Percentiles rank a stretch among this genome's conserved stretches.
These are phyloP conservation scores for Aspergillus sp. DNA, from an alignment of 2,329 filamentous ascomycete species.

Conservation along the genomic window DNA sequence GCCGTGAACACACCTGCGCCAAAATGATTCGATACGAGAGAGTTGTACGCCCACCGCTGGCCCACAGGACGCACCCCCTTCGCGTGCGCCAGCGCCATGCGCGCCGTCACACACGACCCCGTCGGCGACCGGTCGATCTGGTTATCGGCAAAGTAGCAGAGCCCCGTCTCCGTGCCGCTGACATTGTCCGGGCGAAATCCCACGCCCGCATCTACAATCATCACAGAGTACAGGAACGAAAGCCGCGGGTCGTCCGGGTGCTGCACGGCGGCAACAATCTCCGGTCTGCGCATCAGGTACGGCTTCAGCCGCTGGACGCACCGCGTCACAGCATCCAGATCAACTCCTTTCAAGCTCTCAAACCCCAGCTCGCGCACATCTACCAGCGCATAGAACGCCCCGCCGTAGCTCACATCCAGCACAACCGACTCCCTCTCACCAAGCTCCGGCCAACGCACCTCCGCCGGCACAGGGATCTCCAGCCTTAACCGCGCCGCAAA, in stretches of 20 bases:
- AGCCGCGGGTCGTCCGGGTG: constrained; percentile 33
- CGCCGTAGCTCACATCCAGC: constrained; percentile 42
- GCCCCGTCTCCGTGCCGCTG: constrained; percentile 38
- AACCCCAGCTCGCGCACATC: constrained; percentile 40
- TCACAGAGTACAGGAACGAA: constrained; percentile 42
- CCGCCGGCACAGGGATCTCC: constrained; percentile 25
- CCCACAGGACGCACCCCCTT: constrained; percentile 21
- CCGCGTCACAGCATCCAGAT: constrained; percentile 32
- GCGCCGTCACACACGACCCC: constrained; percentile 37
- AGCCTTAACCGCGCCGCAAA: constrained; percentile 37
- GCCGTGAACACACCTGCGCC: constrained; percentile 21
- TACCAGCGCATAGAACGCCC: constrained; percentile 45
- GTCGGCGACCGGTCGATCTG: constrained; percentile 48
- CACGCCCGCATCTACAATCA: constrained; percentile 32
- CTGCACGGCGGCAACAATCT: constrained; percentile 20
- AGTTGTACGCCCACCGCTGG: constrained; percentile 35
- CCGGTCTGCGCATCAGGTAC: constrained; percentile 12
- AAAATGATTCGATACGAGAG: constrained; percentile 33
- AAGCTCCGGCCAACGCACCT: constrained; percentile 41
- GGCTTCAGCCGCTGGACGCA: constrained; percentile 16
- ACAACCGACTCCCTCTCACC: constrained; percentile 21
- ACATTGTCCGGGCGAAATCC: constrained; percentile 14
- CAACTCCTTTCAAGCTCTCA: constrained; percentile 23
- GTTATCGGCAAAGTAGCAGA: constrained; percentile 47
- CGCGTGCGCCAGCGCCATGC: constrained; percentile 35